Evolutionary conservation across 441 rosid species (phyloP), one percentile per base, ranked within the genome.

Genomic region (Pelargonium cotyledonis): DNA sequence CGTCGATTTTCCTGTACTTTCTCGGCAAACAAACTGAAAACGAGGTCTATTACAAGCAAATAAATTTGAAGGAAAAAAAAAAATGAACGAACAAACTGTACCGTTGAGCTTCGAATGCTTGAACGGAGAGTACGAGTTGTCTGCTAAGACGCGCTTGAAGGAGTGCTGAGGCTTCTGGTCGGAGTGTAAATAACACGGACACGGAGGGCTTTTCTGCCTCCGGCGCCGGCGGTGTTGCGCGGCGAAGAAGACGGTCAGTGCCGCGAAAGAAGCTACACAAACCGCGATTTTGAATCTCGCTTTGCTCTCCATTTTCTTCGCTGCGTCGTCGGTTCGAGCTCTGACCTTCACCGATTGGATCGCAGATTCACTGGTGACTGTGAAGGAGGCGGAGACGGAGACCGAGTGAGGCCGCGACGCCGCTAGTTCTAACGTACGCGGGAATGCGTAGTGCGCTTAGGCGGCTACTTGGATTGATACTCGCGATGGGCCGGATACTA

Each of bases 91-190:
- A 53, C 38, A 60, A 18, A 66, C 19, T 8, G 69, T 15, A 90
- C 91, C 88, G 38, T 53, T 21, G 62, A 29, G 21, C 68, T 85
- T 84, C 62, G 84, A 82, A 76, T 85, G 95, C 80, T 85, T 91
- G 84, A 88, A 94, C 31, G 75, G 84, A 74, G 92, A 85, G 68
- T 80, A 89, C 9, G 95, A 88, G 76, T 94, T 94, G 72, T 94
- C 98, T 0, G 96, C 90, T 51, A 89, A 82, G 70, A 88, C 82
- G 40, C 91, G 88, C 81, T 88, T 89, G 85, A 91, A 94, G 26
- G 75, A 40, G 65, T 75, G 69, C 81, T 94, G 98, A 0, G 93
- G 95, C 80, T 87, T 91, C 16, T 61, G 75, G 9, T 87, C 88
- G 6, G 89, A 75, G 46, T 81, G 90, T 35, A 89, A 80, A 81